Base-by-base conservation (phyloP, 2,329 filamentous ascomycete species). In the Canariomyces notabilis region DNA sequence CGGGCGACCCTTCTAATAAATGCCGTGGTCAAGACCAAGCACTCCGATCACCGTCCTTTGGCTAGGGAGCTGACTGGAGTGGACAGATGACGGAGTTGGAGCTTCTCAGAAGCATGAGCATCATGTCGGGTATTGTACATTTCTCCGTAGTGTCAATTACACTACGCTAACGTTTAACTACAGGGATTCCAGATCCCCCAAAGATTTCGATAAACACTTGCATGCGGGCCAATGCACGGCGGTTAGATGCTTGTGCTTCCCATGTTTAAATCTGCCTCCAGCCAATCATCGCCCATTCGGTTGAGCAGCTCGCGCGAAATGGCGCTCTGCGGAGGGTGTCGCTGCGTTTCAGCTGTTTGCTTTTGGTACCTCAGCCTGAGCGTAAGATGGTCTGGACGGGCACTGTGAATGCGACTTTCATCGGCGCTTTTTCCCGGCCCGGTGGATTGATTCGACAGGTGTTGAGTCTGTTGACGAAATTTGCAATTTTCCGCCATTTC, bases 211-310 rank as follows among this genome's bases (percentile, higher is more conserved):
- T 43, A 55, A n/a, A 54, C 52, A 54, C 55, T 57, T 58, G 57
- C 56, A 59, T 54, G 48, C 50, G 51, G 46, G 46, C 59, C 51
- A 56, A 61, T 63, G 61, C 61, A 63, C 55, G 57, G 61, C 61
- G 61, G 61, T 59, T 62, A 63, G 58, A 58, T 63, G 58, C 59
- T 59, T 58, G 50, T 58, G 57, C 58, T 44, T 57, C 57, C n/a
- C 50, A 52, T 51, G 51, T 49, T 29, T 32, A 40, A n/a, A 49
- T 42, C 37, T 52, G 48, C 47, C 44, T 16, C 20, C 39, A 46
- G 37, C 61, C 61, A 63, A 63, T 61, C 56, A 50, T 18, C 48
- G 21, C 21, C 20, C 23, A 16, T 32, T 44, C 44, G 40, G 45
- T 36, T 32, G 37, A 26, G 35, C 34, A 41, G n/a, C 19, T 21